Conservation (phyloP, 176 grass and related monocot species). For the Cenchrus purpureus region DNA sequence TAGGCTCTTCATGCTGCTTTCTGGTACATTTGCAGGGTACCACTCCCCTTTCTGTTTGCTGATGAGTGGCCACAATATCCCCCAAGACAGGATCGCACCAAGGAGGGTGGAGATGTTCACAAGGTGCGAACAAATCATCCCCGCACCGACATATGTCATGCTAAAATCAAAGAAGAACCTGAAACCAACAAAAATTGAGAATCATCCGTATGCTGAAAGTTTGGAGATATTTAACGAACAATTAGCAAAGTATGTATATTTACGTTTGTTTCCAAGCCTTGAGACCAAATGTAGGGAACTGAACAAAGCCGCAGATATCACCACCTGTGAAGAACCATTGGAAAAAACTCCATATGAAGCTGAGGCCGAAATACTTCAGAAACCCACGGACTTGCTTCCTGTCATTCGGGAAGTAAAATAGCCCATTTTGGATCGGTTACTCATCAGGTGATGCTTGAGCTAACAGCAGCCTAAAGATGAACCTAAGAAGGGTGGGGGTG, state of each 20-base stretch:
- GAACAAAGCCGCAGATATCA: slow-evolving; percentile 77
- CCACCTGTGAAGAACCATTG: slow-evolving; percentile 95
- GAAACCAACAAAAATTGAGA: slow-evolving; percentile 18
- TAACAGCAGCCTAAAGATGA: neutral
- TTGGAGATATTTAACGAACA: neutral
- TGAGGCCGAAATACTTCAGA: slow-evolving; percentile 69
- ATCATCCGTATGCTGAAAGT: neutral
- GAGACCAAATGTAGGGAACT: slow-evolving; percentile 91
- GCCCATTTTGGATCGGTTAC: neutral
- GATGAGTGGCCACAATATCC: slow-evolving; percentile 90
- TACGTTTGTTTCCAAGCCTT: slow-evolving; percentile 95
- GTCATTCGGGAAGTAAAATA: slow-evolving; percentile 24
- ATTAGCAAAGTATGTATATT: neutral
- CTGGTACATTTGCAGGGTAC: slow-evolving; percentile 70
- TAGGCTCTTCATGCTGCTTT: slow-evolving; percentile 84
- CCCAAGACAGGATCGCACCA: slow-evolving; percentile 85
- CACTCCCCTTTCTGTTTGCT: slow-evolving; percentile 69
- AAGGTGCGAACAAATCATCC: slow-evolving; percentile 94
- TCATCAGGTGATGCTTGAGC: neutral
- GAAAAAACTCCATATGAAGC: slow-evolving; percentile 88
- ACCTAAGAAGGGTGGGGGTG: neutral
- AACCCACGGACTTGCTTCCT: slow-evolving; percentile 88
- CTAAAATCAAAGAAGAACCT: slow-evolving; percentile 97
- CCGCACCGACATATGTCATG: slow-evolving; percentile 83
- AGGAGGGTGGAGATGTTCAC: slow-evolving; percentile 86